Conservation (phyloP, 768 basidiomycete species). For the Pulveroboletus sp. region DNA sequence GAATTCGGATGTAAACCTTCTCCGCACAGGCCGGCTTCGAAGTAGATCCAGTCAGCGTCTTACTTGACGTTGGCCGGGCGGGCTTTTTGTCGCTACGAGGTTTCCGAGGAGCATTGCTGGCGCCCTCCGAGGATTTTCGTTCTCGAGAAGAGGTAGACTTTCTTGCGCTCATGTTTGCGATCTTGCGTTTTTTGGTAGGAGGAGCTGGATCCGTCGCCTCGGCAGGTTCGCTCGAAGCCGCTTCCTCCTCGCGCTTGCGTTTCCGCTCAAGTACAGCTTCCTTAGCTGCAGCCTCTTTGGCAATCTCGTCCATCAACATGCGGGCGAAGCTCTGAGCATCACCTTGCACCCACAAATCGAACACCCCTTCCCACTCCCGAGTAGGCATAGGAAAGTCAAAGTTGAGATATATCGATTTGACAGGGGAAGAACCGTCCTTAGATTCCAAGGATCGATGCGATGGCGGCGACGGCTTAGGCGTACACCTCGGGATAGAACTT, state of each 20-base stretch:
- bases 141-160: conserved; percentile 18
- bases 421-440: conserved; percentile 48
- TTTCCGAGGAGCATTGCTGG: conserved; percentile 29
- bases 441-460: conserved; percentile 35
- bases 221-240: conserved; percentile 11
- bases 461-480: conserved; percentile 46
- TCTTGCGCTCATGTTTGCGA: conserved; percentile 5
- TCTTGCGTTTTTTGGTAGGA: conserved; percentile 28
- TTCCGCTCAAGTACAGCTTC: conserved; percentile 54
- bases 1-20: conserved; percentile 27
- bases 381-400: conserved; percentile 82
- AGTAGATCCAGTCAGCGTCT: conserved; percentile 11
- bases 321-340: conserved; percentile 79
- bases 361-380: conserved; percentile 85
- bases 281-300: conserved; percentile 50
- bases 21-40: conserved; percentile 21
- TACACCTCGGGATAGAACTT: conserved; percentile 21
- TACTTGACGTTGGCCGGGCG: conserved; percentile 14
- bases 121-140: conserved; percentile 24
- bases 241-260: conserved; percentile 52
- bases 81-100: conserved; percentile 22
- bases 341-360: conserved; percentile 86
- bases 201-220: conserved; percentile 13
- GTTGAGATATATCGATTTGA: conserved; percentile 79
- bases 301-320: conserved; percentile 54